Percentiles rank a stretch among this genome's conserved stretches.
These are phyloP conservation scores for Colletotrichum orbiculare DNA, from an alignment of 2,329 filamentous ascomycete species.

Conservation along the genomic window DNA sequence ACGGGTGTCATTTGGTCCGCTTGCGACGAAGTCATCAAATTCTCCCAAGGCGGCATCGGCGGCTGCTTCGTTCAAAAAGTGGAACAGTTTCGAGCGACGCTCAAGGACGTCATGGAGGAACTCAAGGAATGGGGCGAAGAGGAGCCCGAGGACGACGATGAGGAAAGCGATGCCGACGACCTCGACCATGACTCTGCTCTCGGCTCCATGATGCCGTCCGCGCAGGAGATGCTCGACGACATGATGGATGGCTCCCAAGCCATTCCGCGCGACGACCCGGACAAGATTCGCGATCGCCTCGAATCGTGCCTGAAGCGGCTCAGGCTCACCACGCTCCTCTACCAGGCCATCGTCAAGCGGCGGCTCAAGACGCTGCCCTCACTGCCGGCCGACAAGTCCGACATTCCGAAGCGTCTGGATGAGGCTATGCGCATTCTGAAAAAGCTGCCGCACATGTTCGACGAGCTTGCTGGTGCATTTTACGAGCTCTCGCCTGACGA, in stretches of 20 bases:
- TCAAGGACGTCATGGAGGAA: conserved; percentile 87
- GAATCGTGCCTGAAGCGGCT: conserved; percentile 72
- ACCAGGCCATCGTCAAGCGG: conserved; percentile 76
- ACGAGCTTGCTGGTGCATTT: conserved; percentile 77
- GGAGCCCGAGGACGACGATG: conserved; percentile 68
- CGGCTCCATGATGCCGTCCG: conserved; percentile 43
- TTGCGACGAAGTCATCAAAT: conserved; percentile 77
- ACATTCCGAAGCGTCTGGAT: conserved; percentile 61
- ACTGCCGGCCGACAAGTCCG: conserved; percentile 48
- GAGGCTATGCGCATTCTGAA: conserved; percentile 66
- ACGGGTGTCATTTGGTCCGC: conserved; percentile 87
- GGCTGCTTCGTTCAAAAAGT: conserved; percentile 78
- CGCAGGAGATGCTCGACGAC: conserved; percentile 73
- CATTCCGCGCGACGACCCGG: conserved; percentile 72
- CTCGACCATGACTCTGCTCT: conserved; percentile 53
- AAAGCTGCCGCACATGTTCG: conserved; percentile 73
- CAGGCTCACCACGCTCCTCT: conserved; percentile 75
- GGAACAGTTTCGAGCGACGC: conserved; percentile 77
- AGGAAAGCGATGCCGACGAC: conserved; percentile 58
- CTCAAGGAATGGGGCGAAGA: conserved; percentile 89
- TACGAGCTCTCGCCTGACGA: conserved; percentile 73
- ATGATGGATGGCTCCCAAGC: conserved; percentile 71
- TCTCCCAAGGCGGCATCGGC: conserved; percentile 75
- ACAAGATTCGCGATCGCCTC: conserved; percentile 73
- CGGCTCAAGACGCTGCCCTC: conserved; percentile 69